Conservation (phyloP, 2,329 filamentous ascomycete genomes). For the Penicillium sp. region DNA sequence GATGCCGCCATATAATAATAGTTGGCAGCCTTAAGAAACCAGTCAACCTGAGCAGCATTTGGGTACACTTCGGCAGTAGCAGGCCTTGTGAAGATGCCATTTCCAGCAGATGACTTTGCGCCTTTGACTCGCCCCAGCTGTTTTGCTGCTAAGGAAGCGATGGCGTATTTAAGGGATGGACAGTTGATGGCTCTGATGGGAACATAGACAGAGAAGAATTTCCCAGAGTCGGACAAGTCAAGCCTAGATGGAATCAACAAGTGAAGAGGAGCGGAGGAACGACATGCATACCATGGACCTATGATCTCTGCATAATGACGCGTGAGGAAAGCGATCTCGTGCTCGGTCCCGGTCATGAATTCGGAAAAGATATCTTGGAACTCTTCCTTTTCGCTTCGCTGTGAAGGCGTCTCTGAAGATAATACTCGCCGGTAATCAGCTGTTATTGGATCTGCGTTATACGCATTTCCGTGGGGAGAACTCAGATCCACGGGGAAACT, state of each 20-base stretch:
- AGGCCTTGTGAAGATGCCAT: conserved; percentile 37
- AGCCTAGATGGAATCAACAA: conserved; percentile 22
- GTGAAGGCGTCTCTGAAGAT: conserved; percentile 18
- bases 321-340: conserved; percentile 40
- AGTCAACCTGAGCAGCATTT: conserved; percentile 51
- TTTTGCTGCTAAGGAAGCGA: conserved; percentile 42
- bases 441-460: conserved; percentile 1
- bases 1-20: conserved; percentile 62
- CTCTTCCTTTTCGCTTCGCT: conserved; percentile 29
- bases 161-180: conserved; percentile 36
- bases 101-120: conserved; percentile 15
- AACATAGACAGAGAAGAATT: conserved; percentile 39
- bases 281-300: conserved; percentile 34
- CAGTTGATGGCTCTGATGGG: conserved; percentile 39
- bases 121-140: conserved; percentile 39
- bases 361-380: conserved; percentile 39
- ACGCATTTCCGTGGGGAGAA: neutral
- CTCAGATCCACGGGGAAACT: conserved; percentile 1
- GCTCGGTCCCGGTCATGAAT: conserved; percentile 38
- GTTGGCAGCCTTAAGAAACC: conserved; percentile 61
- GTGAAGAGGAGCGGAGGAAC: neutral
- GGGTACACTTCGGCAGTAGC: conserved; percentile 56
- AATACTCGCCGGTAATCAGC: conserved; percentile 2
- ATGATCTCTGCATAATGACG: conserved; percentile 39
- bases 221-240: conserved; percentile 42